Base-by-base conservation (phyloP, 257 asterid species). In the Ballota nigra region DNA sequence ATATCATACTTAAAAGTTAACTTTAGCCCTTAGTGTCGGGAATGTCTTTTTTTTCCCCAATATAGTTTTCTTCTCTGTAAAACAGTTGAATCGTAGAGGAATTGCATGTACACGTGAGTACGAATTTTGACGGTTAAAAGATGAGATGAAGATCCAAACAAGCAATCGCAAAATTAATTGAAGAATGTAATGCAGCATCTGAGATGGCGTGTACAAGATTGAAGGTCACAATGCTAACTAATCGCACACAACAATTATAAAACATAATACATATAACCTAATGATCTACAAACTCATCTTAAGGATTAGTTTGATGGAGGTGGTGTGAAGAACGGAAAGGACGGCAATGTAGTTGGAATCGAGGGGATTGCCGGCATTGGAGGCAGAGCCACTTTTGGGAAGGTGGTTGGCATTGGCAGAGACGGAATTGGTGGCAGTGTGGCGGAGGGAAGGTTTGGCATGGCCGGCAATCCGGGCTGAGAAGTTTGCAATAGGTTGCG, bases 301-400 rank as follows among this genome's bases (percentile, higher is more conserved):
- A 59, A 59, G 65, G 8, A 59, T 29, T 53, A 72, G 53, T 57
- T 57, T 40, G 77, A 80, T n/a, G 81, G 77, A 19, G 76, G 79
- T 4, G 84, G 77, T 1, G 84, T 23, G 63, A 49, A 77, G 66
- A 58, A 55, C 24, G 84, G 84, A 26, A 75, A 33, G 28, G 75
- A 57, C 58, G 80, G 78, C 66, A 80, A 71, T 3, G 79, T 20
- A 0, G 74, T 13, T 2, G 85, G 72, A 49, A 73, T 51, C 8
- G 77, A 34, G 16, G 69, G 74, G 8, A 68, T 29, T 3, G 63
- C 41, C 5, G 74, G 74, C 68, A 78, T 22, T 20, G 83, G 83
- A 10, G 80, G 75, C 20, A 80, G n/a, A 0, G 71, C 74, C n/a
- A 52, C 70, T 12, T 73, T 76, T 10, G 84, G 84, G 38, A 74